Conservation (phyloP, 495 filamentous ascomycete genomes). For the Xylaria castorea region DNA sequence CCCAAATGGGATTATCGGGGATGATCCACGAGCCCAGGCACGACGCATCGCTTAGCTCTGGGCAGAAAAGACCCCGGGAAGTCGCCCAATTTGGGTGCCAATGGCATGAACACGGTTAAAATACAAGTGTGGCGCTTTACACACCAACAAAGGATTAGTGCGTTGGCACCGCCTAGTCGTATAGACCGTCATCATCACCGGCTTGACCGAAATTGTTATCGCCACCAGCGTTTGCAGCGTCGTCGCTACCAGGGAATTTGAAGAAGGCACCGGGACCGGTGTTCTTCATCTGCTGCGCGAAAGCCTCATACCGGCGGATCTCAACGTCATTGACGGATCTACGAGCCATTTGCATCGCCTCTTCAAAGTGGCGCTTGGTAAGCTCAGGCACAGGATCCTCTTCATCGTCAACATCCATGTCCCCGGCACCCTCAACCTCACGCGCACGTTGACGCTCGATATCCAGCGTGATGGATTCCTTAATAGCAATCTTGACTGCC, state of each 20-base stretch:
- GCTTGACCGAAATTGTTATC: slow-evolving; percentile 70
- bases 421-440: slow-evolving; percentile 81
- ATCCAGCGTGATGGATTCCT: slow-evolving; percentile 88
- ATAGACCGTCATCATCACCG: slow-evolving; percentile 89
- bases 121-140: slow-evolving; percentile 31
- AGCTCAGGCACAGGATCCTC: slow-evolving; percentile 98
- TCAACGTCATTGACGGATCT: slow-evolving; percentile 95
- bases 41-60: not conserved
- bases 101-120: slow-evolving; percentile 32
- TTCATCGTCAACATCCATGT: slow-evolving; percentile 82
- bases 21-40: slow-evolving; percentile 1
- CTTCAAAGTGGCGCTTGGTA: slow-evolving; percentile 96
- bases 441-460: slow-evolving; percentile 89
- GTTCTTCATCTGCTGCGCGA: slow-evolving; percentile 98
- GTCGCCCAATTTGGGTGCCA: slow-evolving; percentile 30
- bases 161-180: slow-evolving; percentile 55
- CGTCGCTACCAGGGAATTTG: slow-evolving; percentile 79
- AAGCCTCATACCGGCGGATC: slow-evolving; percentile 97
- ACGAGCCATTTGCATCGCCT: slow-evolving; percentile 93
- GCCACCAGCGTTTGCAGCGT: slow-evolving; percentile 56
- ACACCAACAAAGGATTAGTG: slow-evolving; percentile 1
- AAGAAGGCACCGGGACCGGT: slow-evolving; percentile 93
- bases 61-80: slow-evolving; percentile 1
- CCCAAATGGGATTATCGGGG: not conserved
- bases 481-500: slow-evolving; percentile 98